These are phyloP conservation scores for Plasmodium reichenowi DNA, from an alignment of 169 alveolate species.

Conservation along the genomic window DNA sequence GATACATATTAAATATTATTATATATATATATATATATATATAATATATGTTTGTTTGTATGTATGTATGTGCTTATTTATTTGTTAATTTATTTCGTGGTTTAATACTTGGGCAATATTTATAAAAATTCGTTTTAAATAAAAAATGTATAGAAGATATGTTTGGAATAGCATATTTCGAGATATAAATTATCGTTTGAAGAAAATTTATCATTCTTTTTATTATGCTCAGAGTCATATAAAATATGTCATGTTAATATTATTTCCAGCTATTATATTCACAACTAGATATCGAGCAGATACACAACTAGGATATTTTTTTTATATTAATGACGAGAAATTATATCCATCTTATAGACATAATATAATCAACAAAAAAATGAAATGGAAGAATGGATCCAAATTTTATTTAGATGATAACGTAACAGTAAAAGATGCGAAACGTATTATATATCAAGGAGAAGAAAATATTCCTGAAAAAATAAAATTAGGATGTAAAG, in stretches of 20 bases:
- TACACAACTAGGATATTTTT: constrained; percentile 87
- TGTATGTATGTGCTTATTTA: neutral
- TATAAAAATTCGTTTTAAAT: neutral
- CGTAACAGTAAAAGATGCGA: constrained; percentile 85
- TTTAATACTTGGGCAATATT: neutral
- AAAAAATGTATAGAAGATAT: constrained; percentile 57
- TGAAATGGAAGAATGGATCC: constrained; percentile 86
- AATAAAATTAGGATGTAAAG: constrained; percentile 87
- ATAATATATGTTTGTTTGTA: neutral
- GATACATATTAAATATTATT: no score
- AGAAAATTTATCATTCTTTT: constrained; percentile 87
- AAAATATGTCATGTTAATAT: constrained; percentile 86
- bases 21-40: neutral
- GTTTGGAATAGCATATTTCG: constrained; percentile 77
- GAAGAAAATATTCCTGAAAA: constrained; percentile 71
- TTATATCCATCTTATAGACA: constrained; percentile 17
- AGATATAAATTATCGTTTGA: constrained; percentile 83
- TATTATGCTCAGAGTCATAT: constrained; percentile 90
- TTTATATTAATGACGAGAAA: constrained; percentile 78
- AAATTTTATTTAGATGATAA: constrained; percentile 85
- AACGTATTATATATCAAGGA: constrained; percentile 79
- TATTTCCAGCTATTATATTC: constrained; percentile 89
- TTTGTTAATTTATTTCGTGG: neutral
- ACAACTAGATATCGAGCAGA: constrained; percentile 88
- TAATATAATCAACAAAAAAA: constrained; percentile 34